Evolutionary conservation across 768 basidiomycete genomes (phyloP).

Genomic region (Trametes elegans): DNA sequence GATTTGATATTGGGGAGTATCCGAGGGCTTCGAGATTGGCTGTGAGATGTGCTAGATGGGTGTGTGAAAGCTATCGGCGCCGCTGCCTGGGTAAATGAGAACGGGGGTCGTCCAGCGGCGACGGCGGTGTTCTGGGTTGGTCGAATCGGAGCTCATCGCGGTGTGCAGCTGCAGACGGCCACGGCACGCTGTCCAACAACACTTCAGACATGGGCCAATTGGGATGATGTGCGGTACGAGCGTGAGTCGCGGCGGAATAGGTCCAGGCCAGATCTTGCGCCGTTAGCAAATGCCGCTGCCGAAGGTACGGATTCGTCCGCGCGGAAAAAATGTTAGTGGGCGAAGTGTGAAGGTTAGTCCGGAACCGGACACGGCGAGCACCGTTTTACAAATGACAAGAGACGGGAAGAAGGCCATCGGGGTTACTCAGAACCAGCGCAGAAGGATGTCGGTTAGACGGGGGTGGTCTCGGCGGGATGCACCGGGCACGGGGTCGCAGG

Average conservation of each 20-base stretch:
- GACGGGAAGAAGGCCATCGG: background rate
- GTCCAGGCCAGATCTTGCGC: background rate
- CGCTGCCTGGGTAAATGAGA: constrained; percentile 11
- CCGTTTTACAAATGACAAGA: background rate
- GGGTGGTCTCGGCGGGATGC: background rate
- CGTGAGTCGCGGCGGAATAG: background rate
- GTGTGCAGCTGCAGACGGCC: background rate
- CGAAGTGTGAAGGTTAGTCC: background rate
- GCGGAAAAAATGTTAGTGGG: background rate
- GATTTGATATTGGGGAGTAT: too few relatives aligned
- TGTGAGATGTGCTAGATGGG: constrained; percentile 19
- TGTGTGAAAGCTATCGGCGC: constrained; percentile 13
- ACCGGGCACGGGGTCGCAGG: background rate
- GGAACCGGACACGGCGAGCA: constrained; percentile 2
- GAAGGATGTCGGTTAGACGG: constrained; percentile 1
- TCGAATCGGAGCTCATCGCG: background rate
- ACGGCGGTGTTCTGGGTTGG: background rate
- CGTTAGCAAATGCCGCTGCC: background rate
- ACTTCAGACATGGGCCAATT: background rate
- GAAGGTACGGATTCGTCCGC: background rate
- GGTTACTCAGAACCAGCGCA: background rate
- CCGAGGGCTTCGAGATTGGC: constrained; percentile 12
- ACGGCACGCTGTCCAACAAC: background rate
- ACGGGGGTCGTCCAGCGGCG: background rate
- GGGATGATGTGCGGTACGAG: background rate